phyloP scores from a whole-genome alignment of 805 yeast species.

The Yamadazyma scolyti region DNA sequence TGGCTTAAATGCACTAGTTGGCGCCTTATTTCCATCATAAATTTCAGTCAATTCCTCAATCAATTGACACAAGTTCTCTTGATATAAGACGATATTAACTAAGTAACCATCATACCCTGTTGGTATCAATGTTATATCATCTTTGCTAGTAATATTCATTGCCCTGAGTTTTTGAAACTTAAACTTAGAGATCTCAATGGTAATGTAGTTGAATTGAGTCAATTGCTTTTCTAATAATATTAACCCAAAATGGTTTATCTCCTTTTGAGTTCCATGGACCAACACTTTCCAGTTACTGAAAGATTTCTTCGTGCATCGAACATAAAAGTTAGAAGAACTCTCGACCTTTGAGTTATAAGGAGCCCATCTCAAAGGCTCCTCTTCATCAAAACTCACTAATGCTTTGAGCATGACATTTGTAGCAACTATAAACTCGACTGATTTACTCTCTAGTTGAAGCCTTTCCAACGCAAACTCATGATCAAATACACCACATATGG shows the following conservation, averaged over 20 bases:
- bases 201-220: slow-evolving; percentile 3
- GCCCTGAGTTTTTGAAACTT: slow-evolving; percentile 3
- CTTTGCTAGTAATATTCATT: neutral
- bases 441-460: no score
- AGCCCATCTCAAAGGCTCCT: no score
- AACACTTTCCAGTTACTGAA: slow-evolving; percentile 9
- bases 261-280: slow-evolving; percentile 3
- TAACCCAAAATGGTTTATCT: slow-evolving; percentile 1
- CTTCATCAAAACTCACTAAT: no score
- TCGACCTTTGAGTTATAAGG: no score
- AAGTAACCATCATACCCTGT: slow-evolving; percentile 8
- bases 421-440: no score
- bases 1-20: no score
- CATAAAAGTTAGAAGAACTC: no score
- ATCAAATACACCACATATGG: no score
- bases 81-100: slow-evolving; percentile 3
- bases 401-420: no score
- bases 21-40: no score
- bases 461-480: no score
- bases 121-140: slow-evolving; percentile 7
- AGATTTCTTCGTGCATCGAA: slow-evolving; percentile 1
- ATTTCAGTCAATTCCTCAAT: neutral
- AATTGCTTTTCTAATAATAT: slow-evolving; percentile 5
- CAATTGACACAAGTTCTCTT: neutral
- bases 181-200: slow-evolving; percentile 5